Percentiles rank a stretch among this genome's conserved stretches.
phyloP scores from a whole-genome alignment of 2,329 filamentous ascomycete genomes.

The Colletotrichum sp. region DNA sequence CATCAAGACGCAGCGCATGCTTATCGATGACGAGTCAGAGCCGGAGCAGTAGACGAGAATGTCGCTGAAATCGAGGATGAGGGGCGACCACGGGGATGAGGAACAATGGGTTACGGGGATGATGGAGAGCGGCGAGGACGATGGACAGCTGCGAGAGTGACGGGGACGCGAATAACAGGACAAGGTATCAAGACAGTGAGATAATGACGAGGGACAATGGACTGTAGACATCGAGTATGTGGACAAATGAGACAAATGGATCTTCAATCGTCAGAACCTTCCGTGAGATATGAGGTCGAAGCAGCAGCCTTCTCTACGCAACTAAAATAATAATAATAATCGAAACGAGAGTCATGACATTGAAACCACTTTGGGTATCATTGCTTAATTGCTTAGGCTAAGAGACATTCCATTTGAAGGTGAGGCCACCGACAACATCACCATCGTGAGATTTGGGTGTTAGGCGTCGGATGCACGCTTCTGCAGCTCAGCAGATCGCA shows the following conservation, averaged over 20 bases:
- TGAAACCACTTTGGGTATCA: fast-evolving
- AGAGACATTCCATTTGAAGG: too few relatives aligned
- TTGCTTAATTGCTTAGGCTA: too few relatives aligned
- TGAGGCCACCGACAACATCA: background rate
- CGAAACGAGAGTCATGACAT: fast-evolving
- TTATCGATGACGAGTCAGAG: background rate
- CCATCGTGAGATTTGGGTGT: background rate
- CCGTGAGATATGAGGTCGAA: background rate
- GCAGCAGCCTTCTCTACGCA: background rate
- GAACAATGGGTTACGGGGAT: too few relatives aligned
- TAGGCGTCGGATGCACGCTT: background rate
- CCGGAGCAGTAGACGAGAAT: background rate
- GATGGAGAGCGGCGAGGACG: background rate
- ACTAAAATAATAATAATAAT: too few relatives aligned
- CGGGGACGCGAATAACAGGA: fast-evolving
- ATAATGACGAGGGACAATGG: background rate
- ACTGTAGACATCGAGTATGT: fast-evolving
- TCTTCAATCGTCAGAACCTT: background rate
- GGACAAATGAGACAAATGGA: background rate
- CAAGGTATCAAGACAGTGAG: fast-evolving
- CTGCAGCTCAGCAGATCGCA: constrained; percentile 5
- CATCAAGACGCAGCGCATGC: background rate
- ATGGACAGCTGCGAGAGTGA: background rate
- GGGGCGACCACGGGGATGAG: too few relatives aligned
- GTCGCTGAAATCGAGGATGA: too few relatives aligned